These are phyloP conservation scores for Corniculantispora saksenae DNA, from an alignment of 2,329 filamentous ascomycete genomes.

Conservation along the genomic window DNA sequence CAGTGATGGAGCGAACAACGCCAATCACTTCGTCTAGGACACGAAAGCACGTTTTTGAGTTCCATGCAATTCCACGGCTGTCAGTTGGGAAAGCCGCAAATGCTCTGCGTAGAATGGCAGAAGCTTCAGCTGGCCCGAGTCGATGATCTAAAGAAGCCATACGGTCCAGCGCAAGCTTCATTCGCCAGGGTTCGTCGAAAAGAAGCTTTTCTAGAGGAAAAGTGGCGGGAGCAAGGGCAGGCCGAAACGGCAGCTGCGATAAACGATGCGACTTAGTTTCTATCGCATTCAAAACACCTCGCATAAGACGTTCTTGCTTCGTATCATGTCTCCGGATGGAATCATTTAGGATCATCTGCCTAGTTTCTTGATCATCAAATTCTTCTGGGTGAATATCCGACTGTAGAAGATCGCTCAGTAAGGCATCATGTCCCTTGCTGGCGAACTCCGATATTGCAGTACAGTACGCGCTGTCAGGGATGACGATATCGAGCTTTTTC, in stretches of 20 bases:
- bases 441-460: conserved; percentile 67
- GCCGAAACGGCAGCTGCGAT: conserved; percentile 20
- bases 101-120: conserved; percentile 8
- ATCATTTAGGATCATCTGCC: conserved; percentile 40
- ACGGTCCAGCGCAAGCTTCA: conserved; percentile 12
- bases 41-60: not conserved
- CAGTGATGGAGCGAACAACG: conserved; percentile 5
- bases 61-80: not conserved
- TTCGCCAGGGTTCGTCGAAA: conserved; percentile 8
- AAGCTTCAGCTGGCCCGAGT: conserved; percentile 5
- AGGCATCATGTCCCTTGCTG: conserved; percentile 50
- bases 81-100: conserved; percentile 9
- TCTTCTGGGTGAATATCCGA: conserved; percentile 58
- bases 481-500: conserved; percentile 59
- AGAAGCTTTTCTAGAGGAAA: conserved; percentile 1
- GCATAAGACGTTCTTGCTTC: conserved; percentile 45
- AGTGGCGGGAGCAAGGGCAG: not conserved
- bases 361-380: conserved; percentile 48
- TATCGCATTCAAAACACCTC: conserved; percentile 40
- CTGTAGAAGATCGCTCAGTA: conserved; percentile 47
- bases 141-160: not conserved
- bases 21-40: conserved; percentile 12
- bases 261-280: conserved; percentile 20
- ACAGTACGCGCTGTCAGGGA: conserved; percentile 65
- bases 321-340: conserved; percentile 37